A percentile compares a stretch with the other conserved stretches of the same genome.
These are phyloP conservation scores for Jatropha curcas DNA, from an alignment of 345 rosid species.

Conservation along the genomic window DNA sequence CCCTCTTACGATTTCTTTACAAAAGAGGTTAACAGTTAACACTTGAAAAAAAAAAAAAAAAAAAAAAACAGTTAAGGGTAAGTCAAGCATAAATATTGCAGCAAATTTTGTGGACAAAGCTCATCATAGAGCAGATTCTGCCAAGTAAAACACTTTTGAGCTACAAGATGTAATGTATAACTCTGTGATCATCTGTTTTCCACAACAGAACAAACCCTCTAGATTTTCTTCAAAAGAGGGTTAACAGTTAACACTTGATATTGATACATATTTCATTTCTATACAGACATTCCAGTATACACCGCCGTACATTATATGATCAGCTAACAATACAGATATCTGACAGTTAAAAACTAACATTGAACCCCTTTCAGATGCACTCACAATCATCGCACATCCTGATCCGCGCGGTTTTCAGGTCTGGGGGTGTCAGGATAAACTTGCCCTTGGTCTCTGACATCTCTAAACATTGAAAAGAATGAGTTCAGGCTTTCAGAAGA, in stretches of 20 bases:
- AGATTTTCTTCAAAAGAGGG: slow-evolving; percentile 2
- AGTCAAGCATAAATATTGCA: too few relatives aligned
- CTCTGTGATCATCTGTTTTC: background rate
- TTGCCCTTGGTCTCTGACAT: slow-evolving; percentile 82
- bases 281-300: background rate
- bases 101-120: too few relatives aligned
- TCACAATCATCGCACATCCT: slow-evolving; percentile 27
- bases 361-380: background rate
- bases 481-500: slow-evolving; percentile 86
- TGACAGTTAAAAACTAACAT: background rate
- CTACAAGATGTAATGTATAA: background rate
- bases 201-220: background rate
- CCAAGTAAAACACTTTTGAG: background rate
- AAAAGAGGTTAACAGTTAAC: too few relatives aligned
- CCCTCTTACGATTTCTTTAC: too few relatives aligned
- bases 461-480: slow-evolving; percentile 85
- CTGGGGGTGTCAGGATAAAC: slow-evolving; percentile 41
- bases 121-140: background rate
- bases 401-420: slow-evolving; percentile 29
- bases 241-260: background rate
- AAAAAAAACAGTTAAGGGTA: too few relatives aligned
- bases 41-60: too few relatives aligned
- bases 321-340: background rate
- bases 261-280: background rate
- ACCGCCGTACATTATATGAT: background rate